These are phyloP conservation scores for Aphanomyces astaci DNA, from an alignment of 352 stramenopile genomes.

Conservation along the genomic window DNA sequence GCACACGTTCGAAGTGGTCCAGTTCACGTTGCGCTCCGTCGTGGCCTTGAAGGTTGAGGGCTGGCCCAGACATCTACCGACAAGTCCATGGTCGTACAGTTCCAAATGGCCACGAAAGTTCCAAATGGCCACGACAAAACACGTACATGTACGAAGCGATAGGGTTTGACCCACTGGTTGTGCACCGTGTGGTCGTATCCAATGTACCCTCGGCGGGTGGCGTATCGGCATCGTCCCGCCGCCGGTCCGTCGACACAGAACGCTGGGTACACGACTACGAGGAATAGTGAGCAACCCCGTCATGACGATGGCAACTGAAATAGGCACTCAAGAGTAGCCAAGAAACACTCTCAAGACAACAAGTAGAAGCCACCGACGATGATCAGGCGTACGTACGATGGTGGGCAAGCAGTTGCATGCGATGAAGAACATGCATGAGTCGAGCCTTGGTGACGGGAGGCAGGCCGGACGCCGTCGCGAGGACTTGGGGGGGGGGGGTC, in stretches of 20 bases:
- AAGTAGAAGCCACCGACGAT: too few relatives aligned
- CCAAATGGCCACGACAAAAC: neutral
- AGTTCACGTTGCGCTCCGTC: conserved; percentile 32
- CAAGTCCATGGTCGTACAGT: too few relatives aligned
- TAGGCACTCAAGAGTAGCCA: too few relatives aligned
- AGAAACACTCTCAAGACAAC: too few relatives aligned
- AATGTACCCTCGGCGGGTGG: conserved; percentile 43
- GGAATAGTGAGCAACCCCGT: too few relatives aligned
- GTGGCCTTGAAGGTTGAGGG: conserved; percentile 23
- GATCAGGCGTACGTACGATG: too few relatives aligned
- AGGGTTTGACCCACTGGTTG: conserved; percentile 62
- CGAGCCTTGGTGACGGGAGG: conserved; percentile 30
- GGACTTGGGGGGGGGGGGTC: neutral
- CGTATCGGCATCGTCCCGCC: conserved; percentile 51
- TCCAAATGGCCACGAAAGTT: conserved; percentile 1
- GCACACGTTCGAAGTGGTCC: conserved; percentile 36
- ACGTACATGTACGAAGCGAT: conserved; percentile 59
- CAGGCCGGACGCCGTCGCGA: conserved; percentile 22
- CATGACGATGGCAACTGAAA: too few relatives aligned
- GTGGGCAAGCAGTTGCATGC: conserved; percentile 62
- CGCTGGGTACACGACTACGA: conserved; percentile 59
- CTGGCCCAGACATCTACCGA: conserved; percentile 40
- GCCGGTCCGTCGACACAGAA: conserved; percentile 46
- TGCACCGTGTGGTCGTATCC: conserved; percentile 61
- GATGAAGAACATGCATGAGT: conserved; percentile 73